Evolutionary conservation across 2,329 filamentous ascomycete species (phyloP).

Genomic region (Grosmannia penicillata): DNA sequence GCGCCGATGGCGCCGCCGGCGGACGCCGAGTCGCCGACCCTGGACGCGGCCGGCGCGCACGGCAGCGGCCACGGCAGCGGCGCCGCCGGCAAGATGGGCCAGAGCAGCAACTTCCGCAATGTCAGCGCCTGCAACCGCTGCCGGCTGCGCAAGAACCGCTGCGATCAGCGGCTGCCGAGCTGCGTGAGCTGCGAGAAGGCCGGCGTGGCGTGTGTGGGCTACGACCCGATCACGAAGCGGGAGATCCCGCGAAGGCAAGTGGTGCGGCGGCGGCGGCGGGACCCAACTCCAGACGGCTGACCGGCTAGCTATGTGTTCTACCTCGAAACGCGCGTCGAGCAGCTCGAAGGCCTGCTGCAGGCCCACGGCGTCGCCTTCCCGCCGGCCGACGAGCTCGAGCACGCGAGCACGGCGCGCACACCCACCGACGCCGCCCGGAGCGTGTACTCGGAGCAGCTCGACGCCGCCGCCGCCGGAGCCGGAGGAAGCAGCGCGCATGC

Average conservation of each 20-base stretch:
- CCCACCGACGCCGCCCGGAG: conserved; percentile 3
- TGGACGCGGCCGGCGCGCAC: background rate
- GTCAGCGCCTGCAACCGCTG: conserved; percentile 93
- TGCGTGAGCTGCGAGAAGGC: conserved; percentile 90
- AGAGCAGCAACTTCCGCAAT: conserved; percentile 61
- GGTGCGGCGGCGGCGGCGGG: background rate
- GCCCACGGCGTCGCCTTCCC: conserved; percentile 58
- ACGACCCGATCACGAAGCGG: conserved; percentile 90
- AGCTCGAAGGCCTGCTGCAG: conserved; percentile 63
- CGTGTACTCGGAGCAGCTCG: conserved; percentile 16
- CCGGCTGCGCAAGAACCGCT: conserved; percentile 81
- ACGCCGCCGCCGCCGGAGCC: conserved; percentile 10
- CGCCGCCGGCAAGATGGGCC: conserved; percentile 29
- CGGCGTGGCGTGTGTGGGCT: conserved; percentile 81
- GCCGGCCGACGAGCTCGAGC: conserved; percentile 54
- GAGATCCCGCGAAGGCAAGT: conserved; percentile 82
- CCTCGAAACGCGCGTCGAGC: conserved; percentile 71
- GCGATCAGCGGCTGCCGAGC: conserved; percentile 82
- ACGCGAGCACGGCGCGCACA: conserved; percentile 13
- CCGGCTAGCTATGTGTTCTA: conserved; percentile 80
- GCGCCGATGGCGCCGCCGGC: no score
- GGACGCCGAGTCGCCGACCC: background rate
- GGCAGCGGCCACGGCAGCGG: conserved; percentile 10
- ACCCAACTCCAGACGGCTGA: background rate
- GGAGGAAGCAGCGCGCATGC: background rate